These are phyloP conservation scores for Syncephalastrum monosporum DNA, from an alignment of 371 early-diverging fungal genomes.

Conservation along the genomic window DNA sequence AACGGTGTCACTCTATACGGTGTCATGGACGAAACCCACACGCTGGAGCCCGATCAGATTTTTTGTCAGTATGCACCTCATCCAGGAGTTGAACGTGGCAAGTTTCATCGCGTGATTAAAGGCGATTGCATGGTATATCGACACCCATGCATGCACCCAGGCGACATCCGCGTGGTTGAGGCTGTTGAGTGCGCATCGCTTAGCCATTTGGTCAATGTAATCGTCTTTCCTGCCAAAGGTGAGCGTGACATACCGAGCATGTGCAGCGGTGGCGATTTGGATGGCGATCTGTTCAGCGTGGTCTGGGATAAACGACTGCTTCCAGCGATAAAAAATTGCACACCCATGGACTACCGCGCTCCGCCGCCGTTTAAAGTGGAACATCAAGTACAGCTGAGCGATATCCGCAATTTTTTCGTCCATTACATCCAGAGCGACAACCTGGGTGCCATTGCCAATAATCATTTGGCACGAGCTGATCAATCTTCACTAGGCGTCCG, in stretches of 20 bases:
- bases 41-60: slow-evolving; percentile 60
- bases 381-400: slow-evolving; percentile 28
- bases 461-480: slow-evolving; percentile 64
- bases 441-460: slow-evolving; percentile 64
- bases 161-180: slow-evolving; percentile 65
- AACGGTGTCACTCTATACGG: slow-evolving; percentile 67
- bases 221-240: slow-evolving; percentile 78
- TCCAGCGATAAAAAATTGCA: slow-evolving; percentile 26
- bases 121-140: slow-evolving; percentile 58
- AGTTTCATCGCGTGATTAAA: slow-evolving; percentile 26
- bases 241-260: slow-evolving; percentile 65
- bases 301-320: slow-evolving; percentile 15
- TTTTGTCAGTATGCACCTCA: slow-evolving; percentile 51
- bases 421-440: slow-evolving; percentile 60
- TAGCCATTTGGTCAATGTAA: slow-evolving; percentile 61
- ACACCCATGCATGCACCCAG: slow-evolving; percentile 75
- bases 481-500: slow-evolving; percentile 27
- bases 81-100: background rate
- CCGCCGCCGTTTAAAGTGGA: too few species aligned
- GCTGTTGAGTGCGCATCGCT: slow-evolving; percentile 63
- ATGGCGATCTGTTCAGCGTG: slow-evolving; percentile 70
- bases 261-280: slow-evolving; percentile 79
- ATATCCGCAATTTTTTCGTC: slow-evolving; percentile 61
- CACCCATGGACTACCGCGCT: slow-evolving; percentile 60
- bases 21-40: slow-evolving; percentile 72